Conservation (phyloP, 2,329 filamentous ascomycete genomes). For the Monosporascus sp. region DNA sequence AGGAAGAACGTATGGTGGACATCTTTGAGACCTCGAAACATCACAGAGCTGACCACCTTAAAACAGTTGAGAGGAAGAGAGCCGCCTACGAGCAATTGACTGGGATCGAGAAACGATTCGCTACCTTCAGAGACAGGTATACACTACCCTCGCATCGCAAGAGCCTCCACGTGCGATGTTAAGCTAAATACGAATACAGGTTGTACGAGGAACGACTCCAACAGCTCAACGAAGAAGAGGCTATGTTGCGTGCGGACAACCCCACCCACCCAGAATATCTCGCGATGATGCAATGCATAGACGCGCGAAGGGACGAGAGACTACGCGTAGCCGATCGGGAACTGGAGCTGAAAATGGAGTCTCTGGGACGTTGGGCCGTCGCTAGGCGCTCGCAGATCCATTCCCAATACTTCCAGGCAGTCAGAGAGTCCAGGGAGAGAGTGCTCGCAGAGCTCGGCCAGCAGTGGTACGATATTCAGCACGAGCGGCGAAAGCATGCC, state of each 20-base stretch:
- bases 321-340: constrained; percentile 70
- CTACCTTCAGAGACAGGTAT: constrained; percentile 74
- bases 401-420: constrained; percentile 83
- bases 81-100: constrained; percentile 74
- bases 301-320: constrained; percentile 77
- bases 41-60: constrained; percentile 24
- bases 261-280: constrained; percentile 89
- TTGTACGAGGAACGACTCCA: constrained; percentile 85
- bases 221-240: constrained; percentile 67
- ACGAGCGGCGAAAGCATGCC: constrained; percentile 73
- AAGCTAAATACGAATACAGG: constrained; percentile 38
- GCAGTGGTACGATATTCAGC: constrained; percentile 89
- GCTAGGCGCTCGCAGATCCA: constrained; percentile 82
- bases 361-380: constrained; percentile 68
- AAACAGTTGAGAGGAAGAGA: constrained; percentile 68
- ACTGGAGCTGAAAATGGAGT: constrained; percentile 66
- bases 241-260: constrained; percentile 51
- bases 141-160: constrained; percentile 15
- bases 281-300: constrained; percentile 81
- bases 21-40: constrained; percentile 2
- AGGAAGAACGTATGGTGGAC: constrained; percentile 55
- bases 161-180: constrained; percentile 11
- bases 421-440: constrained; percentile 76
- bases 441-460: constrained; percentile 77
- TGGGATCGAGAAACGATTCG: constrained; percentile 83